Evolutionary conservation across 768 basidiomycete genomes (phyloP).

Genomic region (Xerocomellus intermedius): DNA sequence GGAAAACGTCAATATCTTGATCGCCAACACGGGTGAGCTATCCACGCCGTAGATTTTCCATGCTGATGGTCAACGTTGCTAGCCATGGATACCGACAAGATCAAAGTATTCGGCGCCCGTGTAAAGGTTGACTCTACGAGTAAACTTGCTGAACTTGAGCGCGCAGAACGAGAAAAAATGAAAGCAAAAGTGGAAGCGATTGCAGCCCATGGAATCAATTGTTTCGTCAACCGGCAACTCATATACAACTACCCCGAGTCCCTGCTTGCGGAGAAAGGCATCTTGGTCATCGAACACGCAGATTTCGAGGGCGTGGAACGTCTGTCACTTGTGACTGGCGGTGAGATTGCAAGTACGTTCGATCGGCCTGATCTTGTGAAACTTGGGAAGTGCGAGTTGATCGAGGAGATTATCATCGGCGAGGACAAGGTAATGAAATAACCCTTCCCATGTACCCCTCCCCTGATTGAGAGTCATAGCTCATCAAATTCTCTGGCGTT

Average conservation of each 20-base stretch:
- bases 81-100: constrained; percentile 99
- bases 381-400: constrained; percentile 88
- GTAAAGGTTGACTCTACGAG: constrained; percentile 95
- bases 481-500: constrained; percentile 99
- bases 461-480: constrained; percentile 42
- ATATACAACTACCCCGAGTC: constrained; percentile 99
- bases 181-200: constrained; percentile 96
- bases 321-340: constrained; percentile 92
- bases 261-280: constrained; percentile 89
- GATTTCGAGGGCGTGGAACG: constrained; percentile 99
- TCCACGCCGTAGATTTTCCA: background rate
- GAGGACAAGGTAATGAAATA: constrained; percentile 82
- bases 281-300: constrained; percentile 96
- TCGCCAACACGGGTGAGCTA: constrained; percentile 92
- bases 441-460: background rate
- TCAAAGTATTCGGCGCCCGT: constrained; percentile 97
- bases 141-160: constrained; percentile 96
- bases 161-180: constrained; percentile 99
- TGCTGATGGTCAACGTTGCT: background rate
- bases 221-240: constrained; percentile 96
- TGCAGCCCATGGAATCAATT: constrained; percentile 91
- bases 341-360: constrained; percentile 96
- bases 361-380: constrained; percentile 90
- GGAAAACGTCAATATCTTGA: constrained; percentile 93
- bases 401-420: constrained; percentile 99